Evolutionary conservation across 345 rosid species (phyloP).

Genomic region (Brassica carinata): DNA sequence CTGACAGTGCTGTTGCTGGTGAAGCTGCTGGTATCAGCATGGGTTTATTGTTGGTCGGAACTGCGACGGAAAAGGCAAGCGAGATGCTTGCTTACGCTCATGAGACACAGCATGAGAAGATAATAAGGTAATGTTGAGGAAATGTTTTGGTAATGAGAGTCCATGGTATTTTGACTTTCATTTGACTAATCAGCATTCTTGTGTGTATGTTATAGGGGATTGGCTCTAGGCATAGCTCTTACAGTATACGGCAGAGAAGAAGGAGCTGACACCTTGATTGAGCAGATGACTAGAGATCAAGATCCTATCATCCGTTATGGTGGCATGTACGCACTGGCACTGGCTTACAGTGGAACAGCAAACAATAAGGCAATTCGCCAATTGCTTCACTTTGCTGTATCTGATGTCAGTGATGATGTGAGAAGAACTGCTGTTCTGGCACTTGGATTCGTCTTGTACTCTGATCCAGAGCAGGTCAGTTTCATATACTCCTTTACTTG

Average conservation of each 20-base stretch:
- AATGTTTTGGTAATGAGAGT: neutral
- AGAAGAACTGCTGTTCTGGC: slow-evolving; percentile 98
- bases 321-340: slow-evolving; percentile 96
- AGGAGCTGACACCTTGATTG: slow-evolving; percentile 96
- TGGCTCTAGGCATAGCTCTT: slow-evolving; percentile 95
- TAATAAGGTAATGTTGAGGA: slow-evolving; percentile 67
- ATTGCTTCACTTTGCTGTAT: slow-evolving; percentile 97
- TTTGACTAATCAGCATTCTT: slow-evolving; percentile 20
- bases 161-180: slow-evolving; percentile 10
- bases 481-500: slow-evolving; percentile 13
- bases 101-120: slow-evolving; percentile 98
- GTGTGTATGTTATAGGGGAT: slow-evolving; percentile 54
- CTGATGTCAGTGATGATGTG: slow-evolving; percentile 98
- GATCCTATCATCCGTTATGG: slow-evolving; percentile 99
- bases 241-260: slow-evolving; percentile 99
- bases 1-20: slow-evolving; percentile 97
- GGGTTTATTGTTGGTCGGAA: slow-evolving; percentile 99
- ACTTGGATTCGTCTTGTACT: slow-evolving; percentile 95
- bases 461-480: slow-evolving; percentile 94
- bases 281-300: slow-evolving; percentile 98
- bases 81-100: slow-evolving; percentile 99
- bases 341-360: slow-evolving; percentile 97
- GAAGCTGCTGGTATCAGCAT: slow-evolving; percentile 99
- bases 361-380: slow-evolving; percentile 99
- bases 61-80: slow-evolving; percentile 93